Conservation (phyloP, 129 eudicot genomes). For the Daucus carota region DH1_v3.0 NC_030386.2:39741501-39742000, state of each 20-base stretch:
- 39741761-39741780: background rate
- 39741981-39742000: background rate
- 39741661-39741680: background rate
- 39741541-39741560: background rate
- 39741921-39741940: background rate
- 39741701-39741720: background rate
- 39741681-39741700: background rate
- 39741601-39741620: background rate
- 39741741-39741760: background rate
- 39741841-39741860: slow-evolving; percentile 35
- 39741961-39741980: background rate
- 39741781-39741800: slow-evolving; percentile 19
- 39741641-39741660: background rate
- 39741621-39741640: background rate
- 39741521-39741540: no score
- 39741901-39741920: slow-evolving; percentile 22
- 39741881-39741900: slow-evolving; percentile 41
- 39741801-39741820: slow-evolving; percentile 25
- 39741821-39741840: slow-evolving; percentile 35
- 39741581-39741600: background rate
- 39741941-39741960: background rate
- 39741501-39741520: no score
- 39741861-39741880: slow-evolving; percentile 41
- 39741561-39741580: background rate
- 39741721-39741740: background rate